These are phyloP conservation scores for Letharia columbiana DNA, from an alignment of 495 filamentous ascomycete genomes.

Conservation along the genomic window DNA sequence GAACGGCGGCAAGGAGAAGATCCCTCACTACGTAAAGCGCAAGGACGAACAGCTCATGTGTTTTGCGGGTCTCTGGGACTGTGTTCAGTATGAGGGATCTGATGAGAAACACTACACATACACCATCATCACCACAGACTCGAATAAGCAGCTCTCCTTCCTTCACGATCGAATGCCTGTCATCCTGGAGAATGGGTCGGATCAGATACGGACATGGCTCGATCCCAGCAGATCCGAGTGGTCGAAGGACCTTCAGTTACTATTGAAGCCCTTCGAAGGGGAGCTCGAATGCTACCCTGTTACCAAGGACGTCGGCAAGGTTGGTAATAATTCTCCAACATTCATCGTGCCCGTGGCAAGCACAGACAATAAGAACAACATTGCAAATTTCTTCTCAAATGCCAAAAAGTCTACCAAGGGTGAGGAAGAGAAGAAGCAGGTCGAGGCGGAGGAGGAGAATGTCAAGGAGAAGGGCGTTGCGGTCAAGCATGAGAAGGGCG, in stretches of 20 bases:
- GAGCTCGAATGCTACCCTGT: slow-evolving; percentile 83
- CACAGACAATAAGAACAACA: slow-evolving; percentile 80
- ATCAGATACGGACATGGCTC: slow-evolving; percentile 68
- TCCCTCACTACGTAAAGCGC: slow-evolving; percentile 73
- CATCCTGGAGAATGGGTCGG: slow-evolving; percentile 68
- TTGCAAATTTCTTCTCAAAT: slow-evolving; percentile 82
- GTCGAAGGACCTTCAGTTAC: slow-evolving; percentile 65
- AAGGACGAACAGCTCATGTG: slow-evolving; percentile 80
- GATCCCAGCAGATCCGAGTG: slow-evolving; percentile 63
- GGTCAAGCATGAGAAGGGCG: slow-evolving; percentile 30
- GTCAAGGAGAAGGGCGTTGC: slow-evolving; percentile 25
- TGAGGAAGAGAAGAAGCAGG: slow-evolving; percentile 23
- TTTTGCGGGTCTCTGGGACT: slow-evolving; percentile 89
- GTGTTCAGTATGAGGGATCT: slow-evolving; percentile 62
- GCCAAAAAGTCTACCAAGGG: slow-evolving; percentile 35
- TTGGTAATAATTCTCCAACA: slow-evolving; percentile 77
- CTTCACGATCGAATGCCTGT: slow-evolving; percentile 95
- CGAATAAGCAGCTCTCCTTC: slow-evolving; percentile 70
- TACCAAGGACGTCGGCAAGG: slow-evolving; percentile 83
- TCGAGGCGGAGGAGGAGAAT: slow-evolving; percentile 22
- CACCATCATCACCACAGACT: slow-evolving; percentile 83
- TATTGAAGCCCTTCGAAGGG: slow-evolving; percentile 68
- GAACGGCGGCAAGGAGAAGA: slow-evolving; percentile 62
- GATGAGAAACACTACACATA: slow-evolving; percentile 73
- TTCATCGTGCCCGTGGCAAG: slow-evolving; percentile 79